Evolutionary conservation across 73 alveolate genomes (phyloP).

Genomic region (Paramecium sexaurelia): DNA sequence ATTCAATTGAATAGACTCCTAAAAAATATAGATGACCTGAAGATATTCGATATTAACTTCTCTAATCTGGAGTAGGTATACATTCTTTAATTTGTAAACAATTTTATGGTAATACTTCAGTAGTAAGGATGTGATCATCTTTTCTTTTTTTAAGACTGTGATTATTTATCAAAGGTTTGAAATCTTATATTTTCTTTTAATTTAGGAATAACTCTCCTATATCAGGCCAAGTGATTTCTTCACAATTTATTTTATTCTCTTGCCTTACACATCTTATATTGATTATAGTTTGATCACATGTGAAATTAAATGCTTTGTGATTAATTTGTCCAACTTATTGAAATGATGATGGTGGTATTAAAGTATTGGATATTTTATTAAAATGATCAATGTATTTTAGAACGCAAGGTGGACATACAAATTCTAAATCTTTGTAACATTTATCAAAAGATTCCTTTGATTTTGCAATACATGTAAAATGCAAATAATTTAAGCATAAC

Average conservation of each 20-base stretch:
- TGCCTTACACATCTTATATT: conserved; percentile 34
- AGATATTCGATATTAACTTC: neutral
- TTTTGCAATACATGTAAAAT: neutral
- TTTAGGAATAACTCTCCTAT: conserved; percentile 19
- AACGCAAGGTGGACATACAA: conserved; percentile 55
- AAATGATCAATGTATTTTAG: neutral
- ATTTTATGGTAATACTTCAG: neutral
- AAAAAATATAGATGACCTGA: neutral
- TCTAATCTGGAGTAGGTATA: neutral
- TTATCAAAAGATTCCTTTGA: neutral
- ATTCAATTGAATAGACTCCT: neutral
- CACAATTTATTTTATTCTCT: neutral
- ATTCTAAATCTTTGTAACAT: neutral
- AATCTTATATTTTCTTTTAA: neutral
- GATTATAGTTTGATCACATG: neutral
- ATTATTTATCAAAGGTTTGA: conserved; percentile 4
- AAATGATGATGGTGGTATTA: neutral
- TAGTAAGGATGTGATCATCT: neutral
- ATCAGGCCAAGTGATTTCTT: conserved; percentile 60
- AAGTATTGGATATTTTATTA: neutral
- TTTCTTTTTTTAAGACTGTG: conserved; percentile 26
- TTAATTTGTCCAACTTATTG: neutral
- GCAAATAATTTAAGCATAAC: neutral
- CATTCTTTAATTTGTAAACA: conserved; percentile 17
- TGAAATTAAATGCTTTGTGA: neutral